Conservation (phyloP, 768 basidiomycete genomes). For the Royoungia palumana region DNA sequence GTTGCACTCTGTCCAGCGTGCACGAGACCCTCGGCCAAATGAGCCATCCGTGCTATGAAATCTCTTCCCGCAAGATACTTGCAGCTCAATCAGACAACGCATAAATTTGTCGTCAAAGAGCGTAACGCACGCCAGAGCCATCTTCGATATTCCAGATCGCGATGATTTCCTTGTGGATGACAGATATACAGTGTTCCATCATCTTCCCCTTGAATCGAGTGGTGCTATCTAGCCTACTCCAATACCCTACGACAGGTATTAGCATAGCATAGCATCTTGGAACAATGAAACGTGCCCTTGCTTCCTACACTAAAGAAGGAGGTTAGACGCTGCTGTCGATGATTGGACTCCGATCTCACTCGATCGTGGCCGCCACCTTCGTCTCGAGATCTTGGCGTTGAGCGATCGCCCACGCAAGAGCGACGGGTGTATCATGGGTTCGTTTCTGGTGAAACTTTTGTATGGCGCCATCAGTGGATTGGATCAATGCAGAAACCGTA, state of each 20-base stretch:
- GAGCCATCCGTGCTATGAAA: conserved; percentile 8
- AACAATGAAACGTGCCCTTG: background rate
- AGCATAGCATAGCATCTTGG: background rate
- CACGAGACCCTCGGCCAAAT: conserved; percentile 2
- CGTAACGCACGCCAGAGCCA: conserved; percentile 1
- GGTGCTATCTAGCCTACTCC: background rate
- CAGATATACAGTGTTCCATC: background rate
- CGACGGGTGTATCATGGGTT: background rate
- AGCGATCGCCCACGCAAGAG: conserved; percentile 7
- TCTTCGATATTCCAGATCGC: conserved; percentile 8
- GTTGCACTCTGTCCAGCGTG: background rate
- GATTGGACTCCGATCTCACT: background rate
- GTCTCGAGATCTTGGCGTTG: conserved; percentile 4
- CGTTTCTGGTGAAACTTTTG: background rate
- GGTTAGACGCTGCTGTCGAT: background rate
- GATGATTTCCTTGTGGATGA: conserved; percentile 6
- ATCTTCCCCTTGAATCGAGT: background rate
- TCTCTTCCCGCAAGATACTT: conserved; percentile 5
- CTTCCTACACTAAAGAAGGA: background rate
- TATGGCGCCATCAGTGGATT: conserved; percentile 4
- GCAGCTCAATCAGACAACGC: background rate
- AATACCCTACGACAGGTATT: background rate
- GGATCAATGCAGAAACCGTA: conserved; percentile 1
- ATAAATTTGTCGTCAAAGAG: no score
- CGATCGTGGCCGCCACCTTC: conserved; percentile 1